These are phyloP conservation scores for Didymella arachidicola DNA, from an alignment of 2,329 filamentous ascomycete species.

Conservation along the genomic window DNA sequence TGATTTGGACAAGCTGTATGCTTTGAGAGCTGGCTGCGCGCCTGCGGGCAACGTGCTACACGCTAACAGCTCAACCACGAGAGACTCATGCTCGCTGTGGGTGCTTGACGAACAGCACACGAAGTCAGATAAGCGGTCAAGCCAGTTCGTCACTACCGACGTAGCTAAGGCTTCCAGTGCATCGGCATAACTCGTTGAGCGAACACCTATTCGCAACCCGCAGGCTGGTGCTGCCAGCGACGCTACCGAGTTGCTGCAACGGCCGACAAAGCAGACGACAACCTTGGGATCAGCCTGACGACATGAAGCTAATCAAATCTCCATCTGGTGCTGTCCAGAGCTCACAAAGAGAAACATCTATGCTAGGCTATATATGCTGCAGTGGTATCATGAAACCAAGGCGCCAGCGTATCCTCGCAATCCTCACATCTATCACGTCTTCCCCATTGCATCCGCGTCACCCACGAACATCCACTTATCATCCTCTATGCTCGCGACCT, in stretches of 20 bases:
- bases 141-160: not conserved
- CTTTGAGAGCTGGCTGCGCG: not conserved
- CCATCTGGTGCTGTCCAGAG: not conserved
- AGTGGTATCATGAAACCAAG: slow-evolving; percentile 17
- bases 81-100: not conserved
- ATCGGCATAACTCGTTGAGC: too few species aligned
- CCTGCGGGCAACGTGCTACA: not conserved
- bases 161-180: not conserved
- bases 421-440: not conserved
- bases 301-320: not conserved
- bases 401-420: not conserved
- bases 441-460: slow-evolving; percentile 52
- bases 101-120: not conserved
- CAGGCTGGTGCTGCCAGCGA: not conserved
- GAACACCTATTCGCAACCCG: too few species aligned
- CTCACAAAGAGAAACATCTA: not conserved
- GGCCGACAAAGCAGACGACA: not conserved
- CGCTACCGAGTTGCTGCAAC: not conserved
- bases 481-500: slow-evolving; percentile 76
- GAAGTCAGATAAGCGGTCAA: not conserved
- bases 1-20: not conserved
- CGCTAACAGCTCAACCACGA: not conserved
- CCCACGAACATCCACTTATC: slow-evolving; percentile 93
- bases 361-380: not conserved
- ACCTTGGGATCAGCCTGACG: not conserved